Evolutionary conservation across 2,329 filamentous ascomycete genomes (phyloP), one percentile per base, ranked within the genome.

Genomic region (Furcasterigmium sp.): DNA sequence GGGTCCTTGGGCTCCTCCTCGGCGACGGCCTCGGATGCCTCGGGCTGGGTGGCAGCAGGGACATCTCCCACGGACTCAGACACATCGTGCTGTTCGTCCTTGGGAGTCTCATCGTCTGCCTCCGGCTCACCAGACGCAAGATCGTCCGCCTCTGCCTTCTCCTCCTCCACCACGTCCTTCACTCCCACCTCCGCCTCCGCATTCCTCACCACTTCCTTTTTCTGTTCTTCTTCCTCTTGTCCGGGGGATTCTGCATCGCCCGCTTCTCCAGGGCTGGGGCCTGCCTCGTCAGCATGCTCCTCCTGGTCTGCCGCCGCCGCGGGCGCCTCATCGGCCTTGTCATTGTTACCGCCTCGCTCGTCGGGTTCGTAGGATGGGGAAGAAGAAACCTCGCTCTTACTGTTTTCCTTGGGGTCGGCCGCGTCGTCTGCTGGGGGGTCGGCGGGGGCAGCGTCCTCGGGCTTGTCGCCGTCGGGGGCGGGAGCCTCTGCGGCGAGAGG

Each of bases 371-470:
- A 35, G 18, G 13, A 9, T 11, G 34, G 26, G 37, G 11, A 28
- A 40, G 29, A 40, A 32, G 38, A 40, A 40, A 40, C 38, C 38
- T 40, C 29, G 17, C 20, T 32, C 18, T 42, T 39, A 42, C 40
- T 10, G 28, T 14, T 40, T 32, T 18, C 26, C 35, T 39, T 36
- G 19, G 23, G 26, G 15, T 36, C 34, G 21, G 29, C 11, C 10
- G 37, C 14, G 15, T 43, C 37, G 28, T 36, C 44, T 7, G 36
- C 29, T 15, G 38, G 26, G 20, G 36, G 23, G 8, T 38, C 41
- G n/a, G 23, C 41, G 9, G 26, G 21, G 2, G 17, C 8, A 4
- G 41, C 15, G 11, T 43, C 36, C 10, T 26, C 17, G 35, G 25
- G 25, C 25, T 30, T 38, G 7, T 14, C 19, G 15, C 21, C 23